Percentiles rank a stretch among this genome's conserved stretches.
Conservation (phyloP, 2,329 filamentous ascomycete species). For the Pseudopithomyces chartarum region DNA sequence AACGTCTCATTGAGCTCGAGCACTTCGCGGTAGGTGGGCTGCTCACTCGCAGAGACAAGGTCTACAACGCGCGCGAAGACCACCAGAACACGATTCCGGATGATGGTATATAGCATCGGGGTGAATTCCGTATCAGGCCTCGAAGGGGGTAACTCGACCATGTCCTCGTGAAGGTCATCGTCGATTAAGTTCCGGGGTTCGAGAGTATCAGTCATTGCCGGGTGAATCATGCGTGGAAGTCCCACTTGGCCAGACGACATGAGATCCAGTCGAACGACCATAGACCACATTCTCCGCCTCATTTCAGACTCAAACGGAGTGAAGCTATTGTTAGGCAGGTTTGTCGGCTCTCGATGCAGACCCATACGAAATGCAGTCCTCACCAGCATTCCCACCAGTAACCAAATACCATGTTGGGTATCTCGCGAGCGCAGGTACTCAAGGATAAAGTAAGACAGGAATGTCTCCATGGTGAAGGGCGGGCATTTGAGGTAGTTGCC, state of each 20-base stretch:
- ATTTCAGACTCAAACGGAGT: conserved; percentile 64
- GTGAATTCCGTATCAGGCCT: conserved; percentile 35
- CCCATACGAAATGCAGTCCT: conserved; percentile 47
- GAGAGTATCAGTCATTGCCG: conserved; percentile 44
- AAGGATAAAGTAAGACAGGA: conserved; percentile 36
- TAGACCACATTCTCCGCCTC: conserved; percentile 65
- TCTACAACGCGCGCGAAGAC: conserved; percentile 37
- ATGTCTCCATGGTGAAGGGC: conserved; percentile 36
- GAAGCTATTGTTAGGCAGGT: conserved; percentile 36
- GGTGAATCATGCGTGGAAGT: conserved; percentile 45
- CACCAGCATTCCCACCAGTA: conserved; percentile 36
- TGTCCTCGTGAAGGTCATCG: conserved; percentile 47
- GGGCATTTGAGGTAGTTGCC: conserved; percentile 44
- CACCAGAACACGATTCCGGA: conserved; percentile 28
- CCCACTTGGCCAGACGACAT: conserved; percentile 46
- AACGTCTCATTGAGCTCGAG: conserved; percentile 32
- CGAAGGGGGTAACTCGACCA: conserved; percentile 34
- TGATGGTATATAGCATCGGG: conserved; percentile 29
- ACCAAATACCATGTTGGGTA: conserved; percentile 34
- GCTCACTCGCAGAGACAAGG: conserved; percentile 28
- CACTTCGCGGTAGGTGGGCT: conserved; percentile 34
- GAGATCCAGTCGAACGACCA: conserved; percentile 50
- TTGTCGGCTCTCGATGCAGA: conserved; percentile 49
- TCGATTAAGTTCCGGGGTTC: conserved; percentile 49
- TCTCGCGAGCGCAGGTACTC: conserved; percentile 37